Base-by-base conservation (phyloP, 192 early-diverging fungal species). In the Coemansia sp. region DNA sequence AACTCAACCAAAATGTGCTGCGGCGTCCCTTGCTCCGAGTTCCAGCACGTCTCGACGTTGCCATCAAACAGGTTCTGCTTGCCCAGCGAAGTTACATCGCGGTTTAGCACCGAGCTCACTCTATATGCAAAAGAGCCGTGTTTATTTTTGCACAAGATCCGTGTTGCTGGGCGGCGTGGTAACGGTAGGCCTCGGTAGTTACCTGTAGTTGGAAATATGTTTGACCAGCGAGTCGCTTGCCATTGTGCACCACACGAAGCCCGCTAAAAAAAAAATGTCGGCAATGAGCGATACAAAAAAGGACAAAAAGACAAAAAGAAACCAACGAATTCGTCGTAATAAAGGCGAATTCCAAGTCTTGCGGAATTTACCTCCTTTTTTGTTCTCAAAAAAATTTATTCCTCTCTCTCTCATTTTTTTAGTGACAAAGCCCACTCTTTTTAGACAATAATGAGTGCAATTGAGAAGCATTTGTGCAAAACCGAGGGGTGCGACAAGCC, bases 31-130 rank as follows among this genome's bases (percentile, higher is more conserved):
- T 89, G 83, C 55, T 92, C 91, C 17, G 89, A 92, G 72, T 93
- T 94, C 94, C 94, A 97, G 72, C 94, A 97, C 0, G 94, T 97
- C 48, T 94, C 92, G 29, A 70, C 64, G 57, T 56, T 82, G 21
- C 80, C 79, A 61, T 97, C 94, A 11, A 82, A 87, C 26, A 97
- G 64, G 66, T 82, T 76, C 48, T 92, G 82, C 55, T 93, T 94
- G 52, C 92, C 94, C 55, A 83, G 91, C 34, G 72, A 80, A 14
- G 78, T 63, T 7, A 69, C 76, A 56, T 97, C 91, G 20, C 84
- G 81, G 75, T 91, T 90, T 19, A 92, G 79, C 9, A 91, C 89
- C 8, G 94, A 94, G 76, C 88, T 90, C 22, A 93, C 91, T 56
- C 90, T 92, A 68, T 8, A 17, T 0, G 21, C 9, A 40, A 14